phyloP scores from a whole-genome alignment of 2,329 filamentous ascomycete genomes.

The Zarea fungicola region DNA sequence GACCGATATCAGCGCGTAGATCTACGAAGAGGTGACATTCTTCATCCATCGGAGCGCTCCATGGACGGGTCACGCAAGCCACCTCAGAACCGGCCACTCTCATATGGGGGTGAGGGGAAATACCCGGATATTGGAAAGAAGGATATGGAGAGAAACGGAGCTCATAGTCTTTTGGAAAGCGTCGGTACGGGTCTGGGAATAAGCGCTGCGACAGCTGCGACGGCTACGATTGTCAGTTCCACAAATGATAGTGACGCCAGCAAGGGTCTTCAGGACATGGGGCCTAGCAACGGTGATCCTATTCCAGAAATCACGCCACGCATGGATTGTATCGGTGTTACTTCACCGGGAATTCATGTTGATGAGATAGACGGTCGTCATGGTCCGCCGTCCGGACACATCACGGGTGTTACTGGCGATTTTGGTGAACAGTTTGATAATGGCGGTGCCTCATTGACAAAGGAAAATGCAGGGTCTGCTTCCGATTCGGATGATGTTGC shows the following conservation, averaged over 20 bases:
- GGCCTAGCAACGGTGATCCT: too few species aligned
- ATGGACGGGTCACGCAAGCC: constrained; percentile 21
- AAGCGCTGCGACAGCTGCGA: constrained; percentile 44
- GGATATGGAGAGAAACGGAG: neutral
- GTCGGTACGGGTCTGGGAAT: constrained; percentile 42
- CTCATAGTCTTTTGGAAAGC: constrained; percentile 36
- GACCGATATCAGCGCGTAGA: constrained; percentile 35
- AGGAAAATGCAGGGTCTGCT: constrained; percentile 29
- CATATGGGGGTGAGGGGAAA: neutral
- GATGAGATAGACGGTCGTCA: neutral
- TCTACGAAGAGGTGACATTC: constrained; percentile 23
- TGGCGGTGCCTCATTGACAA: constrained; percentile 21
- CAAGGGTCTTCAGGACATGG: neutral
- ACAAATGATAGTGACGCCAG: constrained; percentile 29
- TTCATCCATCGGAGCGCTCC: constrained; percentile 4
- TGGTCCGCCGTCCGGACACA: neutral
- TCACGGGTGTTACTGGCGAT: neutral
- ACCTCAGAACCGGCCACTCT: neutral
- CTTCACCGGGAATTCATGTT: neutral
- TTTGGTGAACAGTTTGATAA: neutral
- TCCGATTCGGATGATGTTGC: constrained; percentile 39
- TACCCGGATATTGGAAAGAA: neutral
- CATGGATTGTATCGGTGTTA: too few species aligned
- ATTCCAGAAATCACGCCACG: too few species aligned
- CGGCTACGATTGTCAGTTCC: constrained; percentile 34